phyloP scores from a whole-genome alignment of 495 filamentous ascomycete species.

The Extremus antarcticus region DNA sequence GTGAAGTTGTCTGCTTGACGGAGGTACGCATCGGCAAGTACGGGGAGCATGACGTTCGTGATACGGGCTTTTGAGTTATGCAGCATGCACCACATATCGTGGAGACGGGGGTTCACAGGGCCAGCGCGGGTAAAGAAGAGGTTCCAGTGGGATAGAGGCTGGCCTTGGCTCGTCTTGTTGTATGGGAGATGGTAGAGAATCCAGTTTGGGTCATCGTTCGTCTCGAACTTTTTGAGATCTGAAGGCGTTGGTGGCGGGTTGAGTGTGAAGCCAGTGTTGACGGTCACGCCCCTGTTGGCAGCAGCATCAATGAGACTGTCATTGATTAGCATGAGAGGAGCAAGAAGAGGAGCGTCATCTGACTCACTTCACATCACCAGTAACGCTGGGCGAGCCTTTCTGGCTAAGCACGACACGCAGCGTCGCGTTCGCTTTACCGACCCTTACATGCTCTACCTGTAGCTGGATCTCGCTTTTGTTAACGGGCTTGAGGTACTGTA shows the following conservation, averaged over 20 bases:
- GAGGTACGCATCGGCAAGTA: neutral
- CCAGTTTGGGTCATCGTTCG: neutral
- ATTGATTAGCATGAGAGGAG: neutral
- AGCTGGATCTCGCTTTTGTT: neutral
- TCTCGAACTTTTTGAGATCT: neutral
- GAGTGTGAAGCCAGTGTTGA: neutral
- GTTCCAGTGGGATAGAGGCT: neutral
- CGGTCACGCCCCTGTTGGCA: neutral
- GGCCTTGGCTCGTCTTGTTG: neutral
- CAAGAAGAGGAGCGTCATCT: neutral
- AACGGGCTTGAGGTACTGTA: neutral
- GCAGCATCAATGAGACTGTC: neutral
- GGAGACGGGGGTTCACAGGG: neutral
- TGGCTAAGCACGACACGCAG: neutral
- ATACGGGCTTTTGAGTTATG: neutral
- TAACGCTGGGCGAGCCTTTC: neutral
- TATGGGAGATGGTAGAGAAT: neutral
- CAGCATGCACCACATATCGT: neutral
- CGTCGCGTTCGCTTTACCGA: neutral
- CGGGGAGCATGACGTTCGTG: neutral
- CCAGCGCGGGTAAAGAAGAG: neutral
- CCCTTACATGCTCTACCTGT: neutral
- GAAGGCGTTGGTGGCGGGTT: neutral
- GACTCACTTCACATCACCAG: neutral
- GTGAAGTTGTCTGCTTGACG: neutral